phyloP scores from a whole-genome alignment of 805 yeast species.

The Metschnikowia aberdeeniae region DNA sequence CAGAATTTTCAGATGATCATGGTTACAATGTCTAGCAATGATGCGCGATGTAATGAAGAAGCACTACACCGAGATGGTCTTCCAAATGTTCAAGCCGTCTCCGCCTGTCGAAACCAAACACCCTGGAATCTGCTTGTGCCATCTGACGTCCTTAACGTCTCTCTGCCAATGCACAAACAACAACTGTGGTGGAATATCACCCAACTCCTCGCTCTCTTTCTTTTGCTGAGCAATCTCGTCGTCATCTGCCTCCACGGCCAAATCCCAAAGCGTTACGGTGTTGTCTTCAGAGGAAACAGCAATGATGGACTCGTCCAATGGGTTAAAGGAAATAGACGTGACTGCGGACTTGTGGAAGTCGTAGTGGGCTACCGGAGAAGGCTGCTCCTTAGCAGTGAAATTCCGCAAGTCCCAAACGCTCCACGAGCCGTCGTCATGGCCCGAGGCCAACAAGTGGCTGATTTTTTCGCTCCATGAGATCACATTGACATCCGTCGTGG shows the following conservation, averaged over 20 bases:
- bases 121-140: constrained; percentile 98
- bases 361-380: constrained; percentile 88
- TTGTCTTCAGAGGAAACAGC: constrained; percentile 97
- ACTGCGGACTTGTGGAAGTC: constrained; percentile 92
- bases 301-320: constrained; percentile 89
- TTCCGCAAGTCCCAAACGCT: constrained; percentile 95
- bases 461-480: constrained; percentile 92
- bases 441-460: constrained; percentile 84
- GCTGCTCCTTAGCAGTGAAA: constrained; percentile 52
- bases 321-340: constrained; percentile 92
- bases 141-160: constrained; percentile 95
- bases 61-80: constrained; percentile 81
- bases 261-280: constrained; percentile 96
- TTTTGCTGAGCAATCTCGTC: constrained; percentile 89
- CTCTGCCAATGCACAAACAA: constrained; percentile 97
- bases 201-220: constrained; percentile 71
- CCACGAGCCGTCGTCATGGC: constrained; percentile 97
- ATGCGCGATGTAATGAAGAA: background rate
- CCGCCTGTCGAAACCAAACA: constrained; percentile 91
- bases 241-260: constrained; percentile 96
- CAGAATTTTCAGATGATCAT: too few species aligned
- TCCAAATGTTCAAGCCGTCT: constrained; percentile 93
- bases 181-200: constrained; percentile 91
- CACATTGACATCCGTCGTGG: constrained; percentile 84
- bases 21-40: too few species aligned